phyloP scores from a whole-genome alignment of 2,329 filamentous ascomycete genomes.

The Colletotrichum simmondsii region DNA sequence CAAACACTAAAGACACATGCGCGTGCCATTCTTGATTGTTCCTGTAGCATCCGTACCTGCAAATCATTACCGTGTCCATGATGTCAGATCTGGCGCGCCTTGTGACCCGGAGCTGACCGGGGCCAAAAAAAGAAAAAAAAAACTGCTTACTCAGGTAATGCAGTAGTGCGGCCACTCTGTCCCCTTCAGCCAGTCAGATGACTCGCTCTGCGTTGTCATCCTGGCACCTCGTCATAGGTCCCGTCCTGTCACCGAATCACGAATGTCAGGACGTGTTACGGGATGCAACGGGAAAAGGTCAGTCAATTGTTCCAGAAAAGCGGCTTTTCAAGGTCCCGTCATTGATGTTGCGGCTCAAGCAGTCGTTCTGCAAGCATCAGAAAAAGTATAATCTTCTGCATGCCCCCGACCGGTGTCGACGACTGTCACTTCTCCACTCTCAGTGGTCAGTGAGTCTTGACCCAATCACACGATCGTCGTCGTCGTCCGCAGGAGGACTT shows the following conservation, averaged over 20 bases:
- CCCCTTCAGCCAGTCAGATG: slow-evolving; percentile 7
- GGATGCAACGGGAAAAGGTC: not conserved
- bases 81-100: slow-evolving; percentile 5
- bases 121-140: not conserved
- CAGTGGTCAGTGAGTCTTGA: slow-evolving; percentile 14
- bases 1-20: not conserved
- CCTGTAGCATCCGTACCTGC: not conserved
- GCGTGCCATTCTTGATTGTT: too few species aligned
- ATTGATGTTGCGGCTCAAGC: not conserved
- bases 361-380: not conserved
- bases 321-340: not conserved
- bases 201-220: slow-evolving; percentile 17
- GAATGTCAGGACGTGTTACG: not conserved
- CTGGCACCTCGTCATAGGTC: not conserved
- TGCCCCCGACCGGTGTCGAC: not conserved
- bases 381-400: not conserved
- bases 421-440: slow-evolving; percentile 30
- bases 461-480: slow-evolving; percentile 11
- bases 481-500: not conserved
- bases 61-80: slow-evolving; percentile 1
- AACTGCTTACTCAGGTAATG: slow-evolving; percentile 3
- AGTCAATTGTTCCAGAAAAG: not conserved
- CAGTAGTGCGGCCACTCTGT: slow-evolving; percentile 5
- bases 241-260: not conserved
- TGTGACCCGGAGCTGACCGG: not conserved